Base-by-base conservation (phyloP, 345 rosid genomes). In the Eucalyptus polyanthemos region DNA sequence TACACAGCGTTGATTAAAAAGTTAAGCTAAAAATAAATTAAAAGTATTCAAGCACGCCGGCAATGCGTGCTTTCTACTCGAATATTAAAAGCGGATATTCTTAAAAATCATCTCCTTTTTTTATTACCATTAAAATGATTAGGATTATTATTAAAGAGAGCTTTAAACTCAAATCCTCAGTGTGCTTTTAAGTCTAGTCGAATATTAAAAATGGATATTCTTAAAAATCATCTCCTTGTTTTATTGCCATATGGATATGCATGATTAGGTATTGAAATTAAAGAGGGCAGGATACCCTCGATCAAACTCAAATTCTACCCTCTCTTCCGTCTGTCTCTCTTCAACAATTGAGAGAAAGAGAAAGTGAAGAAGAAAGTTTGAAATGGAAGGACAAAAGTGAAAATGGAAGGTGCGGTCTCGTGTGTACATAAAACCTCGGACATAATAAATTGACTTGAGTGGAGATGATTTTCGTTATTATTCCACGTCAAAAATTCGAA, bases 131-230 rank as follows among this genome's bases (percentile, higher is more conserved):
- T n/a, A n/a, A n/a, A n/a, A 22, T 54, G 62, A 56, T 56, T 9
- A 56, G 27, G 6, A 56, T 4, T 56, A 1, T 24, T 1, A 56
- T 56, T 56, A 60, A 60, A 27, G 15, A 60, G 4, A 13, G 14
- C n/a, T 5, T 50, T 19, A 50, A 15, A 27, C 14, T 11, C n/a
- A 58, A 58, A 58, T 10, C 25, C 65, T 58, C 44, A 42, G 44
- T 8, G 44, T 42, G 44, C 2, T 42, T 42, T 42, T 42, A 7
- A 56, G 13, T 56, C 62, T 56, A 56, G 6, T 1, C 0, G 62
- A 10, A 9, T 1, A 10, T 24, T 24, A 9, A 56, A 56, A 24
- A 6, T 0, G 14, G 12, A 56, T 9, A 24, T 10, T 56, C 12
- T 56, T 56, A 24, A 25, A 56, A 56, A 24, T 22, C 62, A 24